Conservation (phyloP, 768 basidiomycete species). For the Lactifluus echinatus region DNA sequence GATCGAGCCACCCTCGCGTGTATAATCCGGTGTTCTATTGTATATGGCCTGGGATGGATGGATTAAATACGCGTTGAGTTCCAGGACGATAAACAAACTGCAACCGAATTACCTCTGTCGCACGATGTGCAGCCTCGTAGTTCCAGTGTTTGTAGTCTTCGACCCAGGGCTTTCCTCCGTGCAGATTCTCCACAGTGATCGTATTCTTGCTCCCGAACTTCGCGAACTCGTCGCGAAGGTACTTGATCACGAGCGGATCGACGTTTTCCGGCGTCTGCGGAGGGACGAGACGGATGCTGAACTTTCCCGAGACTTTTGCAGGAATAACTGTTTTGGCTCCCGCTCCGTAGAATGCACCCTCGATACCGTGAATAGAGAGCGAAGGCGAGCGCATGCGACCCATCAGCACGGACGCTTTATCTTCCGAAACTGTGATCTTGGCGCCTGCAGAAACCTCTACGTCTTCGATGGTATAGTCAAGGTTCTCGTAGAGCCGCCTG, state of each 20-base stretch:
- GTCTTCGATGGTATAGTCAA: slow-evolving; percentile 68
- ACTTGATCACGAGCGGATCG: slow-evolving; percentile 58
- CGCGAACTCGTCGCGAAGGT: slow-evolving; percentile 71
- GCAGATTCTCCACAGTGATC: slow-evolving; percentile 57
- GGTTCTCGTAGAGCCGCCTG: slow-evolving; percentile 60
- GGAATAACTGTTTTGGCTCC: slow-evolving; percentile 94
- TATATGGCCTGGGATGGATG: slow-evolving; percentile 43
- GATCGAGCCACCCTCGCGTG: slow-evolving; percentile 90
- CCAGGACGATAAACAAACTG: background rate
- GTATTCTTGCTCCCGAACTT: slow-evolving; percentile 83
- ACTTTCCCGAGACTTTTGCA: slow-evolving; percentile 81
- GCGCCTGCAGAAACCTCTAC: slow-evolving; percentile 72
- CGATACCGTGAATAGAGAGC: slow-evolving; percentile 89
- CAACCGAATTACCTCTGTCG: slow-evolving; percentile 52
- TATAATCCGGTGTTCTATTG: slow-evolving; percentile 67
- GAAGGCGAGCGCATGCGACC: slow-evolving; percentile 87
- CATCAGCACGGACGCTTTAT: slow-evolving; percentile 80
- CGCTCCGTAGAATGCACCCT: slow-evolving; percentile 81
- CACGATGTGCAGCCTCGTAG: slow-evolving; percentile 78
- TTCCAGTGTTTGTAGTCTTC: slow-evolving; percentile 86
- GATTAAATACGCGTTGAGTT: background rate
- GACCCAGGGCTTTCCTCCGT: slow-evolving; percentile 88
- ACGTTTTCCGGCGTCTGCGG: slow-evolving; percentile 75
- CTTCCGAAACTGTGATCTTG: slow-evolving; percentile 59
- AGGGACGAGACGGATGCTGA: slow-evolving; percentile 90